Evolutionary conservation across 305 asterid genomes (phyloP), one percentile per base, ranked within the genome.

Genomic region (Fraxinus nigra): DNA sequence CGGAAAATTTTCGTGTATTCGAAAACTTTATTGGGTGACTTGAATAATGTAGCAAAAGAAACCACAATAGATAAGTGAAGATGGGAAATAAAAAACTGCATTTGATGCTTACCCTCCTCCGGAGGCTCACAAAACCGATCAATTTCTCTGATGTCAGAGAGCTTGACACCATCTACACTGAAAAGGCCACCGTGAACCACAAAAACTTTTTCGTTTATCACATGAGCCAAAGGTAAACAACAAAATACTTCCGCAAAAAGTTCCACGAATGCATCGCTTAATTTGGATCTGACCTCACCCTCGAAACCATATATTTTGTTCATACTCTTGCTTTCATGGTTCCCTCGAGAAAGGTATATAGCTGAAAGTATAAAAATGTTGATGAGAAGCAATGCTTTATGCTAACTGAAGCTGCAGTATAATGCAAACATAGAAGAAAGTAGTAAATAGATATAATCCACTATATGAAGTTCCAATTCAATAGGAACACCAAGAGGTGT

Each of bases 281-380:
- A 87, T 89, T 97, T 97, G 82, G 99, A 93, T 84, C 87, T 92
- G 88, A 97, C 98, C 86, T 97, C 99, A 28, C 99, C 99, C 93
- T 97, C 99, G 84, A 97, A 97, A 76, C 99, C 99, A 88, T 97
- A 97, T 78, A 97, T 97, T 88, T 93, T 97, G 86, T 97, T 97
- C 99, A 97, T 97, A 91, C 95, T 91, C 92, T 93, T 97, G 93
- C 98, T 97, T 86, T 97, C 99, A 84, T 94, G 99, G 89, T 97
- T 97, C 79, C 98, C 99, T 48, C 99, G 93, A 67, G 99, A 70
- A 72, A 97, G 98, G 86, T 92, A 89, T 79, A 97, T 91, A 75
- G 97, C 99, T 97, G 98, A 79, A 88, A 86, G 77, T 63, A 73
- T 79, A 79, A 81, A 75, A 51, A 22, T 59, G 78, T 48, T 43